Conservation (phyloP, 78 protist genomes). For the Guillardia theta region DNA sequence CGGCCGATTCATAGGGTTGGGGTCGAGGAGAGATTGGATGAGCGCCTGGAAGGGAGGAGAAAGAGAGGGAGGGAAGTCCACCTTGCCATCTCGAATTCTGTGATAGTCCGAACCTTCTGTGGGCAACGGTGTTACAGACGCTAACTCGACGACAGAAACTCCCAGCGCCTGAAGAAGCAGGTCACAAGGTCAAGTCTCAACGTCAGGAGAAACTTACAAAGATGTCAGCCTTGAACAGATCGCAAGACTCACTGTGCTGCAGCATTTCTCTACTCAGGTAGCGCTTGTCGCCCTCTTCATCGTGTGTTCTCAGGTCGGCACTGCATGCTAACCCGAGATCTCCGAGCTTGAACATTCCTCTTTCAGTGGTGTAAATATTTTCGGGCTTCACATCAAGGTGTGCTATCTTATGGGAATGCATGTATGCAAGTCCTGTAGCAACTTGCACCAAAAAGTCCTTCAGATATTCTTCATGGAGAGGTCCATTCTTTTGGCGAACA, state of each 20-base stretch:
- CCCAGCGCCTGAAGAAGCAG: neutral
- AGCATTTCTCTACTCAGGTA: neutral
- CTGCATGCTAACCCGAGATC: neutral
- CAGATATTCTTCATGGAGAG: neutral
- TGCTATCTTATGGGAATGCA: neutral
- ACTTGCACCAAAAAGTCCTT: neutral
- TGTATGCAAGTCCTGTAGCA: neutral
- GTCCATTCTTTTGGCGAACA: neutral
- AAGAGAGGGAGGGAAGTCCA: neutral
- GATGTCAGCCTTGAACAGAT: conserved; percentile 13
- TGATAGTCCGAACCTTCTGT: neutral
- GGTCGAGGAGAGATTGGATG: neutral
- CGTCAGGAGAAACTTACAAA: neutral
- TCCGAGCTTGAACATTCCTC: conserved; percentile 6
- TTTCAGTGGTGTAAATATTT: neutral
- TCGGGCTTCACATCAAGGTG: conserved; percentile 30
- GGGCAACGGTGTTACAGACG: neutral
- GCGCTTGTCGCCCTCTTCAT: conserved; percentile 16
- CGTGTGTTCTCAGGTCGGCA: neutral
- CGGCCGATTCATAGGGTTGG: neutral
- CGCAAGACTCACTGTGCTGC: neutral
- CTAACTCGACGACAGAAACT: neutral
- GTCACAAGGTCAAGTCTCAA: neutral
- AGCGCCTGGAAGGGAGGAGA: neutral
- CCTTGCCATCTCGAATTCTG: neutral